phyloP scores from a whole-genome alignment of 2,329 filamentous ascomycete genomes.

The Aureobasidium namibiae region DNA sequence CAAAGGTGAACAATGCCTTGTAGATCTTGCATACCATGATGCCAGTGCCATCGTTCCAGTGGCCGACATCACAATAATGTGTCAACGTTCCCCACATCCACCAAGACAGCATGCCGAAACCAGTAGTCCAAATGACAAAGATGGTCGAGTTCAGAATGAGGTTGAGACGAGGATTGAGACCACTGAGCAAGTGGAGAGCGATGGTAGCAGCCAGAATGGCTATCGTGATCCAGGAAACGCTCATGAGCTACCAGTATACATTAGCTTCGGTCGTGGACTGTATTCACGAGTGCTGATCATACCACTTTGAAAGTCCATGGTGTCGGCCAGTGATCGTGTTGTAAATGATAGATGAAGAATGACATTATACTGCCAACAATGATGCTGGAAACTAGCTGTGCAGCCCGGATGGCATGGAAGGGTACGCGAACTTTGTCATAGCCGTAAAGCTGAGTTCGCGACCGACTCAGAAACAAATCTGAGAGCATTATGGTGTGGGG shows the following conservation, averaged over 20 bases:
- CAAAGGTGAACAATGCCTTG: constrained; percentile 53
- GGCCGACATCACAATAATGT: constrained; percentile 40
- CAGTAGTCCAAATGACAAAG: constrained; percentile 44
- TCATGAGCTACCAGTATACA: constrained; percentile 37
- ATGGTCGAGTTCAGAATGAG: constrained; percentile 41
- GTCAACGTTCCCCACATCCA: constrained; percentile 46
- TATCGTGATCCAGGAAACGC: constrained; percentile 45
- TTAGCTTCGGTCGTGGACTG: background rate
- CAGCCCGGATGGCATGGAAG: constrained; percentile 35
- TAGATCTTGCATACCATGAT: constrained; percentile 50
- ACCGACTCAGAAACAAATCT: constrained; percentile 15
- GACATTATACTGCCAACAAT: constrained; percentile 47
- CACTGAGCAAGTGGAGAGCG: constrained; percentile 42
- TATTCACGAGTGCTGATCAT: too few relatives aligned
- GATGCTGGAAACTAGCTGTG: constrained; percentile 36
- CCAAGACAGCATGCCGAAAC: constrained; percentile 45
- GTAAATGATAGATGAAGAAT: constrained; percentile 49
- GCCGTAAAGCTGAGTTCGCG: constrained; percentile 32
- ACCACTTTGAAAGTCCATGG: constrained; percentile 55
- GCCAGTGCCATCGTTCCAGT: constrained; percentile 48
- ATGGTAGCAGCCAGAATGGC: constrained; percentile 41
- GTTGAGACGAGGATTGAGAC: constrained; percentile 46
- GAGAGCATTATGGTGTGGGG: background rate
- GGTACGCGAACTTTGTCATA: constrained; percentile 32
- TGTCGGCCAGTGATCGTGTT: constrained; percentile 41